Evolutionary conservation across 495 filamentous ascomycete genomes (phyloP).

Genomic region (Xylaria acuta): DNA sequence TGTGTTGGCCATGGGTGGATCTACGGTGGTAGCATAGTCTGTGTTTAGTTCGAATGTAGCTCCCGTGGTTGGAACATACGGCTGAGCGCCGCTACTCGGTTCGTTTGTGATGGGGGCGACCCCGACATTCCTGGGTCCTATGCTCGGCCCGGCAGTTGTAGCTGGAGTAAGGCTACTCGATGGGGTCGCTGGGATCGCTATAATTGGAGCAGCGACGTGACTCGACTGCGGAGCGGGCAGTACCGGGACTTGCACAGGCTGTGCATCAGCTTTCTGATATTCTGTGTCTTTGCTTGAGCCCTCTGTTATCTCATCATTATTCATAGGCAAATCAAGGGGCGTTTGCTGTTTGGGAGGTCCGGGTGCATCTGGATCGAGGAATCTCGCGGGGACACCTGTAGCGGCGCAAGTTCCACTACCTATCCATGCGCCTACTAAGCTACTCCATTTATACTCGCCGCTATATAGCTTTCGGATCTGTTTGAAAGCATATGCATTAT

Average conservation of each 20-base stretch:
- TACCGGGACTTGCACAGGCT: not conserved
- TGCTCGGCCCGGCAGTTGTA: not conserved
- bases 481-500: conserved; percentile 74
- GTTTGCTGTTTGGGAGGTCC: conserved; percentile 30
- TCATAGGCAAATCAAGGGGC: not conserved
- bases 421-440: conserved; percentile 76
- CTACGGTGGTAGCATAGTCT: not conserved
- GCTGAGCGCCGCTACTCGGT: not conserved
- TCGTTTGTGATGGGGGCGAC: not conserved
- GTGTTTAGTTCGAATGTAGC: conserved; percentile 21
- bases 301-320: conserved; percentile 29
- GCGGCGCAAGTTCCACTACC: conserved; percentile 66
- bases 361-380: conserved; percentile 55
- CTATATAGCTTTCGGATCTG: conserved; percentile 70
- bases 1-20: not conserved
- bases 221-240: not conserved
- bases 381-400: conserved; percentile 71
- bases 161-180: not conserved
- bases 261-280: not conserved
- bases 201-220: not conserved
- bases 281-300: conserved; percentile 8
- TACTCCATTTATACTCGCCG: conserved; percentile 76
- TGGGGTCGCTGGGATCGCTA: not conserved
- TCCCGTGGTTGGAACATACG: conserved; percentile 16
- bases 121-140: not conserved